These are phyloP conservation scores for peach (Prunus persica) DNA, from an alignment of 306 rosid species.

Conservation along the genomic window DNA sequence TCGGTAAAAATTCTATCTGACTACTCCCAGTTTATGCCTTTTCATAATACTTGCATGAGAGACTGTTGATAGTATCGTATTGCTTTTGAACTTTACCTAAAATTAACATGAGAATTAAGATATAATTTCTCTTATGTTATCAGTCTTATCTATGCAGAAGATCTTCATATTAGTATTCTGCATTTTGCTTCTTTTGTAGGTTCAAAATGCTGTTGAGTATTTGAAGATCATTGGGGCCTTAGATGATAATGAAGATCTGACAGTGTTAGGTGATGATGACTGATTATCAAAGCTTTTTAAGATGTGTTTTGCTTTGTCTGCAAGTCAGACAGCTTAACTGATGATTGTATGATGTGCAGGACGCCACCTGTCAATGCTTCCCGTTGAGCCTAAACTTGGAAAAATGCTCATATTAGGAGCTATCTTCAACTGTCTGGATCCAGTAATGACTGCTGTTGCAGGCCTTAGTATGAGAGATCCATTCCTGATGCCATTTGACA, in stretches of 20 bases:
- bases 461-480: conserved; percentile 98
- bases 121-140: neutral
- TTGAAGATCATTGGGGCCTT: conserved; percentile 86
- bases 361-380: conserved; percentile 70
- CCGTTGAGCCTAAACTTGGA: conserved; percentile 97
- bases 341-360: conserved; percentile 49
- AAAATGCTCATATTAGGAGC: conserved; percentile 94
- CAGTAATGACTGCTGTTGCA: conserved; percentile 83
- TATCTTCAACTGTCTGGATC: conserved; percentile 86
- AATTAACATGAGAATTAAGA: neutral
- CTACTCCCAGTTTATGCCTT: neutral
- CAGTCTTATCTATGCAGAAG: neutral
- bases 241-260: conserved; percentile 78
- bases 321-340: conserved; percentile 8
- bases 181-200: conserved; percentile 39
- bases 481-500: conserved; percentile 80
- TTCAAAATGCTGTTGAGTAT: conserved; percentile 93
- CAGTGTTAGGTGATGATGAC: conserved; percentile 49
- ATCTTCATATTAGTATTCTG: neutral
- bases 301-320: conserved; percentile 12
- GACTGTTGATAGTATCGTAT: neutral
- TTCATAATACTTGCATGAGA: neutral
- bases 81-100: neutral
- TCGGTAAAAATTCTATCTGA: conserved; percentile 47
- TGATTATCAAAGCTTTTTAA: neutral